Percentiles rank a stretch among this genome's conserved stretches.
Conservation (phyloP, 2,329 filamentous ascomycete species). For the Conoideocrella luteorostrata region DNA sequence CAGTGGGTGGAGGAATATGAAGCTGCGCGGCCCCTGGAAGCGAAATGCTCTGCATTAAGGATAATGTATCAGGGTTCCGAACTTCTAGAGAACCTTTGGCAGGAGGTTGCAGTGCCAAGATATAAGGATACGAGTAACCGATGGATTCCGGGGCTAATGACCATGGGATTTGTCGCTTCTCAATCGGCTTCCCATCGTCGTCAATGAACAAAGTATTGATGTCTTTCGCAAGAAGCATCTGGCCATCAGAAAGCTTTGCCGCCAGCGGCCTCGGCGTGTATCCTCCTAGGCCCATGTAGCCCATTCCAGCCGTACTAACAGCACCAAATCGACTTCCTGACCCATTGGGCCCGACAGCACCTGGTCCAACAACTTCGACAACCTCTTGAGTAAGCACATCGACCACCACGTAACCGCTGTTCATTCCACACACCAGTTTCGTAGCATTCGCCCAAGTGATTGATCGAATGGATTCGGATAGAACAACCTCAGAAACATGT, state of each 20-base stretch:
- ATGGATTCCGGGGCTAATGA: conserved; percentile 78
- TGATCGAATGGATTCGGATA: conserved; percentile 79
- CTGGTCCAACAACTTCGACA: conserved; percentile 73
- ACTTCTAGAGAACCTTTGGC: conserved; percentile 83
- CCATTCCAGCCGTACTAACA: conserved; percentile 81
- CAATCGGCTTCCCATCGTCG: conserved; percentile 70
- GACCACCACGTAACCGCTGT: conserved; percentile 83
- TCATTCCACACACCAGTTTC: conserved; percentile 83
- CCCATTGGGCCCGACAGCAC: conserved; percentile 56
- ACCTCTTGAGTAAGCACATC: conserved; percentile 70
- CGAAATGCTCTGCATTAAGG: conserved; percentile 77
- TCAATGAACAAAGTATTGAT: conserved; percentile 93
- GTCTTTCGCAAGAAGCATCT: conserved; percentile 93
- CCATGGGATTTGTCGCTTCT: conserved; percentile 91
- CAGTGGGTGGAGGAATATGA: conserved; percentile 86
- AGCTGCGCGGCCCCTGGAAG: conserved; percentile 77
- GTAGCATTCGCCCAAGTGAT: conserved; percentile 88
- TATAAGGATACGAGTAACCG: conserved; percentile 94
- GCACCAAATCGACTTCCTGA: conserved; percentile 74
- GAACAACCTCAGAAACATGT: conserved; percentile 67
- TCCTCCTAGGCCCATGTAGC: conserved; percentile 90
- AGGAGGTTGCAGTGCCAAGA: conserved; percentile 77
- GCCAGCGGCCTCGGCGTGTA: conserved; percentile 89
- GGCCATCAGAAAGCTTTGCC: conserved; percentile 71
- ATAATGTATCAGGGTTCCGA: conserved; percentile 85